Percentiles rank a stretch among this genome's conserved stretches.
These are phyloP conservation scores for Mycena crocata DNA, from an alignment of 768 basidiomycete genomes.

Conservation along the genomic window DNA sequence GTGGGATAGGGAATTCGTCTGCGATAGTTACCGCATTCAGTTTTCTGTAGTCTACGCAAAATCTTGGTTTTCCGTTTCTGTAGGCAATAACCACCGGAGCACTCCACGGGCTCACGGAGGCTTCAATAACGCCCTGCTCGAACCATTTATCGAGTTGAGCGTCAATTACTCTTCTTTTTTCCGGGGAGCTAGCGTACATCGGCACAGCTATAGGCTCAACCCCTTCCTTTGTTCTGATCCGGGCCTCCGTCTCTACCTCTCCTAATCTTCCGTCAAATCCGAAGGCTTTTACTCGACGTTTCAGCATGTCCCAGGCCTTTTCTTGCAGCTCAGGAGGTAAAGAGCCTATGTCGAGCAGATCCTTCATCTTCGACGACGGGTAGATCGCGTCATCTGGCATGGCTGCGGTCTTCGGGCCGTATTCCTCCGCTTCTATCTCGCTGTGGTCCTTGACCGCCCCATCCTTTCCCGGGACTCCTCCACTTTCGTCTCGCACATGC, in stretches of 20 bases:
- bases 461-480: neutral
- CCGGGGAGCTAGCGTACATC: neutral
- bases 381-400: neutral
- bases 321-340: neutral
- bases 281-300: neutral
- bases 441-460: neutral
- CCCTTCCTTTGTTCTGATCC: neutral
- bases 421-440: neutral
- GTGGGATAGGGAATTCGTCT: neutral
- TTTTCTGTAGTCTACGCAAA: neutral
- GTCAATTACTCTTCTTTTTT: neutral
- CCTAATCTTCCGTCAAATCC: neutral
- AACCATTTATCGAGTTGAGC: neutral
- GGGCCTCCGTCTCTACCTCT: neutral
- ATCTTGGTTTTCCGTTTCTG: neutral
- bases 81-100: neutral
- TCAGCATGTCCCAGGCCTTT: neutral
- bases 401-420: neutral
- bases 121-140: neutral
- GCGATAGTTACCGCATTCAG: neutral
- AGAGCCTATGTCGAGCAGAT: neutral
- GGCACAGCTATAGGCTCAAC: slow-evolving; percentile 10
- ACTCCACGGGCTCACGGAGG: neutral
- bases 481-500: neutral
- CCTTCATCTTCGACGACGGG: neutral